Base-by-base conservation (phyloP, 306 rosid genomes). In the Dalbergia cochinchinensis region DNA sequence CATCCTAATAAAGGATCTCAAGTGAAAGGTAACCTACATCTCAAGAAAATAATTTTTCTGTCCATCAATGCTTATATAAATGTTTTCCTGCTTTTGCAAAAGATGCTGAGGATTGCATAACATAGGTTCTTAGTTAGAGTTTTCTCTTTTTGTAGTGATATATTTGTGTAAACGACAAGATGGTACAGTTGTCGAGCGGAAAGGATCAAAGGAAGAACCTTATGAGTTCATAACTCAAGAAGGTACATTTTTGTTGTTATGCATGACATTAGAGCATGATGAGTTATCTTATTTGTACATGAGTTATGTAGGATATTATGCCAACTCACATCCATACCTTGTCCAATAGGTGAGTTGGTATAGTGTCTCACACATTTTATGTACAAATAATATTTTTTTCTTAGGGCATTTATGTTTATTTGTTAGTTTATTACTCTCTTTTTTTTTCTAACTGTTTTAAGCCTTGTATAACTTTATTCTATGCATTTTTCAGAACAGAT, bases 181-280 rank as follows among this genome's bases (percentile, higher is more conserved):
- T 68, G 96, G 89, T 45, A 69, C 87, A 16, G 37, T 79, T 31
- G 76, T 85, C 59, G 87, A 89, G 86, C 79, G 63, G 47, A 89
- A 83, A 85, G 96, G 96, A 37, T 76, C 90, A 76, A 63, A 80
- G 50, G 90, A 88, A 60, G 85, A 89, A 82, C 92, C 89, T 15
- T 86, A 73, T 81, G 90, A 78, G 83, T 86, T 87, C 83, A 80
- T 81, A 71, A 84, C 78, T 60, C 85, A 80, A 3, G 90, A 91
- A 87, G 93, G 92, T 88, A 73, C 35, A 16, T 7, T 77, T 1
- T 84, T 68, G 26, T 4, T 72, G 34, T 48, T 68, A 55, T 39
- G 59, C 71, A 51, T 26, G 61, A 82, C 44, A 65, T 68, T 5
- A 15, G n/a, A 37, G 26, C 31, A 26, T 26, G 31, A 26, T 26